A percentile compares a stretch with the other conserved stretches of the same genome.
phyloP scores from a whole-genome alignment of 2,329 filamentous ascomycete species.

The Aspergillus novoparasiticus region DNA sequence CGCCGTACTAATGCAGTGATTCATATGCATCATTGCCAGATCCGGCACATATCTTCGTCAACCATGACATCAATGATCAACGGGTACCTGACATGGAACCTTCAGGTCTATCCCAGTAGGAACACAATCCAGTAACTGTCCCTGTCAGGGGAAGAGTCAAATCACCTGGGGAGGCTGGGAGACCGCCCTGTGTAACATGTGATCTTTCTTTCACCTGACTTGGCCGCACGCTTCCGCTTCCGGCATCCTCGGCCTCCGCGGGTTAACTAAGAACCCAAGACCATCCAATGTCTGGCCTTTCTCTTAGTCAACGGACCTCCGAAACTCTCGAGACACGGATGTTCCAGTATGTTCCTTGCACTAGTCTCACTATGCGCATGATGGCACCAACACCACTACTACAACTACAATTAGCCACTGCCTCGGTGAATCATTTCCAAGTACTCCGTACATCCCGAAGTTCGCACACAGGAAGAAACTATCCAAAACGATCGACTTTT shows the following conservation, averaged over 20 bases:
- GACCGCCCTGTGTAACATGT: not conserved
- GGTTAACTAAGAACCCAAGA: too few species aligned
- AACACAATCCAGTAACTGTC: too few species aligned
- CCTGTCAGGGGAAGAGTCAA: not conserved
- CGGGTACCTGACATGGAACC: not conserved
- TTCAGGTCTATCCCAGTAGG: not conserved
- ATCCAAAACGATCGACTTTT: not conserved
- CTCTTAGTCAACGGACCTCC: not conserved
- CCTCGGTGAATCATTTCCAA: not conserved
- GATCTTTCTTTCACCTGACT: not conserved
- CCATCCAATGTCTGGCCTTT: too few species aligned
- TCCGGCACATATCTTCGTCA: not conserved
- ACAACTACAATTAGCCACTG: not conserved
- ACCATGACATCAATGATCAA: not conserved
- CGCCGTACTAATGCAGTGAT: not conserved
- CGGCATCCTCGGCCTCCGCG: not conserved
- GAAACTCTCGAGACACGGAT: not conserved
- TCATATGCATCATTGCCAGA: not conserved
- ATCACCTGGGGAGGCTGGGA: not conserved
- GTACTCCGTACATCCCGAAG: too few species aligned
- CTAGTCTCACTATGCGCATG: not conserved
- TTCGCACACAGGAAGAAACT: not conserved
- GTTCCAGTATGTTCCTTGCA: not conserved
- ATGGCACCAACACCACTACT: too few species aligned
- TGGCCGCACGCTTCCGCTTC: not conserved